A percentile compares a stretch with the other conserved stretches of the same genome.
Evolutionary conservation across 2,329 filamentous ascomycete species (phyloP).

Genomic region (Paecilomyces sp.): DNA sequence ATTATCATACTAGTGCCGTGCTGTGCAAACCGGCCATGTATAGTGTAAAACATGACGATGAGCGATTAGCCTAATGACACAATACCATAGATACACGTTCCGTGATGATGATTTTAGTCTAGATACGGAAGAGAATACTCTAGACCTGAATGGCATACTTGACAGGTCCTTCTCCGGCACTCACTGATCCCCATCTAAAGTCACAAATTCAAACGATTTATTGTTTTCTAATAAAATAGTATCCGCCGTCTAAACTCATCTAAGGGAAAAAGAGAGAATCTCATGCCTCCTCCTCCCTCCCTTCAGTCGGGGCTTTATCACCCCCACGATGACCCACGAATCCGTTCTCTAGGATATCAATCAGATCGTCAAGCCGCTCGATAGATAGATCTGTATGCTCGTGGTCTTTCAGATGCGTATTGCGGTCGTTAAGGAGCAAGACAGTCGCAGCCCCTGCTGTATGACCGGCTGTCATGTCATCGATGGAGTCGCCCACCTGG

Average conservation of each 20-base stretch:
- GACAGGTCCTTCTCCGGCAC: no score
- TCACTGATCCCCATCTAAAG: not conserved
- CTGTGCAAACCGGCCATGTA: not conserved
- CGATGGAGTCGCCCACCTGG: slow-evolving; percentile 66
- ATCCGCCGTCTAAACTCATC: not conserved
- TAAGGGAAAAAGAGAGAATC: not conserved
- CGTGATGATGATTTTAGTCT: not conserved
- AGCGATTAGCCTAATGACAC: not conserved
- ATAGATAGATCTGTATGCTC: slow-evolving; percentile 73
- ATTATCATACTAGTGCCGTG: not conserved
- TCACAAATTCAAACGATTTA: not conserved
- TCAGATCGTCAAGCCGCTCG: slow-evolving; percentile 64
- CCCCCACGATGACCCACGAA: slow-evolving; percentile 48
- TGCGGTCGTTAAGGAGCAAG: slow-evolving; percentile 78
- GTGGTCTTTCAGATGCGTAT: slow-evolving; percentile 61
- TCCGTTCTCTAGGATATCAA: slow-evolving; percentile 66
- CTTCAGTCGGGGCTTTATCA: not conserved
- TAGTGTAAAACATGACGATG: not conserved
- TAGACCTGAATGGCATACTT: no score
- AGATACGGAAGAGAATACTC: not conserved
- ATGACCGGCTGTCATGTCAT: slow-evolving; percentile 86
- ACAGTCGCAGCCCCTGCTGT: slow-evolving; percentile 83
- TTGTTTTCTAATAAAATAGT: not conserved
- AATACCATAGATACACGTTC: not conserved
- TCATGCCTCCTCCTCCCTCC: not conserved